Base-by-base conservation (phyloP, 1,284 basidiomycete genomes). In the Fistulina hepatica region DNA sequence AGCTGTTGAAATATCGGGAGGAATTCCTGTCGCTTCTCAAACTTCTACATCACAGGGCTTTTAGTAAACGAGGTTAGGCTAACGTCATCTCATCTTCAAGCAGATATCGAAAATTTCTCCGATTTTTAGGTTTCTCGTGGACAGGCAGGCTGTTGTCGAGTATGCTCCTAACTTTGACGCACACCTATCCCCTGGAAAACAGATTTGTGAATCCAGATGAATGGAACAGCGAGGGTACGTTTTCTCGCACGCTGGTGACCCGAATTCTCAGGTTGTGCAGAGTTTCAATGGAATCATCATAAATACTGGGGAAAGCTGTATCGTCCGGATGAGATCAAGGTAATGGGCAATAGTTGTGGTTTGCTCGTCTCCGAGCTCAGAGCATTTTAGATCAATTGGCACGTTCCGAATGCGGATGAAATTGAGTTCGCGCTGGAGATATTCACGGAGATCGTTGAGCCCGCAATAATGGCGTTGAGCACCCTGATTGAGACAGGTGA, bases 111-210 rank as follows among this genome's bases (percentile, higher is more conserved):
- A n/a, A n/a, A n/a, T n/a, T n/a, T n/a, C 45, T 82, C 86, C 3
- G 91, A 94, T 57, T 73, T n/a, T 85, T 35, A n/a, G 86, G 86
- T 4, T 94, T 76, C 62, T 76, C 78, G 4, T 86, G 86, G 64
- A 80, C 76, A 3, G 84, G 84, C 17, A 81, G 83, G 55, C 61
- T 94, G 10, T 55, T 94, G 19, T 80, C 81, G 13, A 83, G 83
- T 50, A 62, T 81, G 19, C 57, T 94, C 22, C 65, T 81, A 25
- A 82, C 86, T 0, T 61, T 93, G 32, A 83, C 82, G 0, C 77
- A 85, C 41, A 80, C 83, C 6, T 94, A 92, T 60, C 81, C 86
- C 5, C 56, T 73, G 34, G 90, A 94, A 52, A 83, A 85, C 57
- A 79, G 77, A 42, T 86, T 89, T 48, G 77, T 88, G 33, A 93